Evolutionary conservation across 176 grass and related monocot genomes (phyloP).

Genomic region (Oryza glaberrima): DNA sequence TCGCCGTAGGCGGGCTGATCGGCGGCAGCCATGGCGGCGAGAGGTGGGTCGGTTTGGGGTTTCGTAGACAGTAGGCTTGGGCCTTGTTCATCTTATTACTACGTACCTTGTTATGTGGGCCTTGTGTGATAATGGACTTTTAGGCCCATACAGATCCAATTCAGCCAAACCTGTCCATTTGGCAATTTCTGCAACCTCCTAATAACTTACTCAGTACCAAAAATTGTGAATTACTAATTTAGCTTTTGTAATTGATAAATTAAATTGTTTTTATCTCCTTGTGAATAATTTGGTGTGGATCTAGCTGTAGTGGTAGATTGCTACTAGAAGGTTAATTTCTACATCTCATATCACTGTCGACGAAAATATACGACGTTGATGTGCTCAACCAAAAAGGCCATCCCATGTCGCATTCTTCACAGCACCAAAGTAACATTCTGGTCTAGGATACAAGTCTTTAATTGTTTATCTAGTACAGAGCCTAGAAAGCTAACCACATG

Average conservation of each 20-base stretch:
- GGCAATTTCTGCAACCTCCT: not conserved
- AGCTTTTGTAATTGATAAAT: not conserved
- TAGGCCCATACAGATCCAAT: not conserved
- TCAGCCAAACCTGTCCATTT: not conserved
- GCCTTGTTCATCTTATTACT: not conserved
- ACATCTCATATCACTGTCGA: not conserved
- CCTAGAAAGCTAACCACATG: not conserved
- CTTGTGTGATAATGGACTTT: not conserved
- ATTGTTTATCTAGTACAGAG: not conserved
- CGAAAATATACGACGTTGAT: not conserved
- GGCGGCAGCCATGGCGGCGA: slow-evolving; percentile 34
- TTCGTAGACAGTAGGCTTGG: not conserved
- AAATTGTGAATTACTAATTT: too few species aligned
- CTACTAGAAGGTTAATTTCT: too few species aligned
- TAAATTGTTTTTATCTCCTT: not conserved
- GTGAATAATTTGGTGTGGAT: not conserved
- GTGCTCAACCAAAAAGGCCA: not conserved
- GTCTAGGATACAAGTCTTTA: not conserved
- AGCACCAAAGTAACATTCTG: not conserved
- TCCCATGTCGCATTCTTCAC: not conserved
- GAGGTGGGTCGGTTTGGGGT: not conserved
- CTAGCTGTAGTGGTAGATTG: not conserved
- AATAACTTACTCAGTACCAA: not conserved
- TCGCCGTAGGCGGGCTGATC: slow-evolving; percentile 12
- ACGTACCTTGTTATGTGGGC: not conserved